Conservation (phyloP, 2,329 filamentous ascomycete species). For the Aspergillus amoenus region DNA sequence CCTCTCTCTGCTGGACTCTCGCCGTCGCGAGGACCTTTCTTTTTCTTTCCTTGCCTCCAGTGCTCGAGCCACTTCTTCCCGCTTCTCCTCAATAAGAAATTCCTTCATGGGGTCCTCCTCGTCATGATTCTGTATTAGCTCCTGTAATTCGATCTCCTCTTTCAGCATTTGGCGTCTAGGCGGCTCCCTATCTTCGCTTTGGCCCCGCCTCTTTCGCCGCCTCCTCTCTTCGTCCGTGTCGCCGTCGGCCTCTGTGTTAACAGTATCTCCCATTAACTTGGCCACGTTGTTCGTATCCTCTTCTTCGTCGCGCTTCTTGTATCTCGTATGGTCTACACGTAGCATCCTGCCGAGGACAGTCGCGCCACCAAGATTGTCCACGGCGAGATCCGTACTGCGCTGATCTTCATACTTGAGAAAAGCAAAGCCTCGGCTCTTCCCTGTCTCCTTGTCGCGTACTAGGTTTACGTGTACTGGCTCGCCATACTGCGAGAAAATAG, state of each 20-base stretch:
- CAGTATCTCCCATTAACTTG: slow-evolving; percentile 48
- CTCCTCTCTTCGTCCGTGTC: slow-evolving; percentile 40
- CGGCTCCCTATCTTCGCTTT: slow-evolving; percentile 47
- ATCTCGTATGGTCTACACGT: slow-evolving; percentile 88
- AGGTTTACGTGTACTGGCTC: slow-evolving; percentile 93
- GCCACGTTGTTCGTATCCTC: slow-evolving; percentile 52
- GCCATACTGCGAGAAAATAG: slow-evolving; percentile 95
- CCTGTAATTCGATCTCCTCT: slow-evolving; percentile 77
- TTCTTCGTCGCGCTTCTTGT: slow-evolving; percentile 79
- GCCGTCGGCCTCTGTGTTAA: slow-evolving; percentile 27
- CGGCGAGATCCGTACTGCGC: slow-evolving; percentile 89
- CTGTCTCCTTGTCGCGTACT: slow-evolving; percentile 90
- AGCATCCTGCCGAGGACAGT: slow-evolving; percentile 77
- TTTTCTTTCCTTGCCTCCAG: slow-evolving; percentile 56
- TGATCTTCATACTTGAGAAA: slow-evolving; percentile 99
- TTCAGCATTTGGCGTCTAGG: slow-evolving; percentile 63
- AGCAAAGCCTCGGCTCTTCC: slow-evolving; percentile 90
- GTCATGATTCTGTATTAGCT: slow-evolving; percentile 76
- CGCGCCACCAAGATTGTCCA: slow-evolving; percentile 90
- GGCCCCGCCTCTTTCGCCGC: slow-evolving; percentile 30
- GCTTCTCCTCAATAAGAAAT: slow-evolving; percentile 86
- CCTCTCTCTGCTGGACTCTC: slow-evolving; percentile 38
- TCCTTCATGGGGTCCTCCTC: slow-evolving; percentile 98
- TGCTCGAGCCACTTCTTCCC: slow-evolving; percentile 77
- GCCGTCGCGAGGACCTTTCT: slow-evolving; percentile 40